Base-by-base conservation (phyloP, 2,329 filamentous ascomycete species). In the Colletotrichum zoysiae region DNA sequence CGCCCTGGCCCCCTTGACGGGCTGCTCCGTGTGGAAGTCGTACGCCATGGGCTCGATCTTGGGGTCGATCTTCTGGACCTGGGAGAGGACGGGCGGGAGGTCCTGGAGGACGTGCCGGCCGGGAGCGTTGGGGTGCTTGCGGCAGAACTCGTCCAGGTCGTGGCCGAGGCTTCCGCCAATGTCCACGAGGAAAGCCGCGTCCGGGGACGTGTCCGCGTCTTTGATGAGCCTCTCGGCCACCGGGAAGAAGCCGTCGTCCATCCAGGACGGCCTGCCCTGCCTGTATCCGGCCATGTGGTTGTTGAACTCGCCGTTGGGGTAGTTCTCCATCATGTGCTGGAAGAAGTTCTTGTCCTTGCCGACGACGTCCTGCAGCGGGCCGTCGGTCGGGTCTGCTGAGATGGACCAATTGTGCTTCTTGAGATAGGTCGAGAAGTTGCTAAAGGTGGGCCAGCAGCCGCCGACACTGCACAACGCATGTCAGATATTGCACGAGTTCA, bases 21-120 rank as follows among this genome's bases (percentile, higher is more conserved):
- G 64, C 44, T 68, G 68, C 33, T 73, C 59, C 7, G 65, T 68
- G 8, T 51, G 67, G 50, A 68, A 81, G 64, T 82, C 78, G 46
- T 81, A 77, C 5, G 72, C 68, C 75, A 77, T 78, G 6, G 74
- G 74, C 59, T 78, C 77, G 1, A 78, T 68, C 44, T 67, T 67
- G 14, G 26, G 16, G 1, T 67, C 57, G 2, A 72, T 65, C 12
- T 77, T 74, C 0, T 79, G 38, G 7, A 76, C 74, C 12, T 79
- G 77, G 23, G 42, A 66, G 23, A 78, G 68, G 4, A 74, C 67
- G 33, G 71, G 67, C 4, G 75, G 73, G 14, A 76, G 72, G 48
- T 79, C 77, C 62, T 79, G 76, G 5, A 78, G 69, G 11, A 78
- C 64, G 14, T 78, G 74, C 5, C 73, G 71, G 1, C 77, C 76